phyloP scores from a whole-genome alignment of 2,329 filamentous ascomycete species.

The Fusarium oxysporum region DNA sequence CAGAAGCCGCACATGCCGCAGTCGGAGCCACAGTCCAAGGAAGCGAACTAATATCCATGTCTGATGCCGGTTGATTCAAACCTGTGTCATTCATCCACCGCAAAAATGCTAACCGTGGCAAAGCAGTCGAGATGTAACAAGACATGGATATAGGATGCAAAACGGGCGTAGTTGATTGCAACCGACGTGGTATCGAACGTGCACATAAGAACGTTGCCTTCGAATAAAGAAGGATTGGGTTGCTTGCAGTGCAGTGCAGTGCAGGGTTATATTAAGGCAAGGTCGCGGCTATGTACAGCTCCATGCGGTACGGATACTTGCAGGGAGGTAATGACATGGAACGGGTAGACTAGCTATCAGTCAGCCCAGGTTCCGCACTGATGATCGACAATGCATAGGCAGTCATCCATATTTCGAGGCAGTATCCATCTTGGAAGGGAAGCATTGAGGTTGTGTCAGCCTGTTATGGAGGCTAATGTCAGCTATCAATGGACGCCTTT shows the following conservation, averaged over 20 bases:
- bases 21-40: neutral
- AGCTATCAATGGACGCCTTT: neutral
- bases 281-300: neutral
- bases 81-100: neutral
- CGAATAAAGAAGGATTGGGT: neutral
- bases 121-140: neutral
- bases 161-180: neutral
- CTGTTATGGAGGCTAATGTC: neutral
- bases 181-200: neutral
- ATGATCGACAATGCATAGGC: conserved; percentile 5
- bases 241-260: neutral
- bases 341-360: neutral
- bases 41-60: neutral
- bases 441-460: neutral
- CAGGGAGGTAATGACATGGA: neutral
- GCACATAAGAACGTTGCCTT: neutral
- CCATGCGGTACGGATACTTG: neutral
- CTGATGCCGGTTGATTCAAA: neutral
- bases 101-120: neutral
- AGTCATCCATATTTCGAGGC: neutral
- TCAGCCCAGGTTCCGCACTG: neutral
- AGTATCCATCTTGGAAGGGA: neutral
- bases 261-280: neutral
- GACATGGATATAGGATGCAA: neutral
- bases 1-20: neutral